Evolutionary conservation across 2,329 filamentous ascomycete species (phyloP), one percentile per base, ranked within the genome.

Genomic region (Trichoderma aggressivum): DNA sequence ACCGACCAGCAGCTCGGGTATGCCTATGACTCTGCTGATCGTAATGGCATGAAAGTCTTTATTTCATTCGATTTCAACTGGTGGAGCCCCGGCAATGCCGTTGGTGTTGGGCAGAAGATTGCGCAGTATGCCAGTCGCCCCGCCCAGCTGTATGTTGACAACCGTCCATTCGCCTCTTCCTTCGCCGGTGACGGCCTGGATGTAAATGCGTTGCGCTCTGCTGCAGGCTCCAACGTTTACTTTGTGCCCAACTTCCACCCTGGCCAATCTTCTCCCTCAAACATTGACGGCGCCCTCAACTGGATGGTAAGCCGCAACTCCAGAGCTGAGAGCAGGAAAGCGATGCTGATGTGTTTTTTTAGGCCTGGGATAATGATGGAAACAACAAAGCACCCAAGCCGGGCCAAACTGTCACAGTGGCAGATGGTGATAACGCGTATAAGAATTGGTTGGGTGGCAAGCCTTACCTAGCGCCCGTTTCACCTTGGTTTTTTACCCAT

Each of bases 61-160:
- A 82, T 88, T 73, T 88, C 86, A 0, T 88, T 88, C 72, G 86
- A 88, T 78, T 87, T 86, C 76, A 86, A 86, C 77, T 83, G 83
- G 82, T 85, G 81, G 78, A 75, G 76, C 8, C 63, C 69, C 5
- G 72, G 76, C 10, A 77, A 85, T 60, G 81, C 81, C 1, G 78
- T 76, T 10, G 80, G 78, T n/a, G 81, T 85, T 28, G 85, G 84
- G 1, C 75, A 79, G 50, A 85, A 84, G 74, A 80, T 87, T 68
- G 81, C 81, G 16, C 77, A 84, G 70, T 88, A 86, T 72, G 82
- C 79, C 1, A 76, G 75, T 21, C 77, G 77, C 1, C 76, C 83
- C 0, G 84, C 82, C 1, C 85, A 88, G 74, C 83, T 87, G 36
- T 80, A 78, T 60, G 82, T 87, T 47, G 83, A 87, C 34, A 79